Evolutionary conservation across 371 early-diverging fungal species (phyloP).

Genomic region (Zancudomyces culisetae): DNA sequence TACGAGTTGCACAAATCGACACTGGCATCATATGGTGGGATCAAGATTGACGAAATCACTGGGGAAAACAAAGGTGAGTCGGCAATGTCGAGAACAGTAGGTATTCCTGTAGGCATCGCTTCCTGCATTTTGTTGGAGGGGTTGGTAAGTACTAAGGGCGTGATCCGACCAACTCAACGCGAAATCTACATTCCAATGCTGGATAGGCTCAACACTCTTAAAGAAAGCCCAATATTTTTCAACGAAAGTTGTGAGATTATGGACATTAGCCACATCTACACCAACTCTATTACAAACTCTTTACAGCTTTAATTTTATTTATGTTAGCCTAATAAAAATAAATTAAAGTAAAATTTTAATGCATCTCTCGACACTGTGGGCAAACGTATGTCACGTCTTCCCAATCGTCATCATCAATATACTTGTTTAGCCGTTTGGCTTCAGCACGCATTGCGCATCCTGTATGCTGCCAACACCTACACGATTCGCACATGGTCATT

Average conservation of each 20-base stretch:
- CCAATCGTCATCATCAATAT: constrained; percentile 20
- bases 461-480: constrained; percentile 30
- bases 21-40: constrained; percentile 70
- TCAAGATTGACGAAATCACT: neutral
- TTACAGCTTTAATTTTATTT: neutral
- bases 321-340: neutral
- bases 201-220: constrained; percentile 3
- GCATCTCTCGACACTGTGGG: constrained; percentile 5
- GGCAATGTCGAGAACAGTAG: constrained; percentile 97
- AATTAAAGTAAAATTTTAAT: neutral
- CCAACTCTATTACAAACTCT: neutral
- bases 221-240: neutral
- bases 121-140: constrained; percentile 73
- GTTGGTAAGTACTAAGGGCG: constrained; percentile 39
- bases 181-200: constrained; percentile 81
- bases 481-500: constrained; percentile 29
- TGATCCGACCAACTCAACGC: constrained; percentile 69
- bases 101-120: constrained; percentile 90
- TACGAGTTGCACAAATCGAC: constrained; percentile 70
- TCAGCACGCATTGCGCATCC: constrained; percentile 17
- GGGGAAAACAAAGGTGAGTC: constrained; percentile 42
- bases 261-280: neutral
- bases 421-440: constrained; percentile 5
- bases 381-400: constrained; percentile 13
- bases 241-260: neutral